Evolutionary conservation across 228 moss, liverwort and hornwort species (phyloP).

Genomic region (Sphagnum fallax): DNA sequence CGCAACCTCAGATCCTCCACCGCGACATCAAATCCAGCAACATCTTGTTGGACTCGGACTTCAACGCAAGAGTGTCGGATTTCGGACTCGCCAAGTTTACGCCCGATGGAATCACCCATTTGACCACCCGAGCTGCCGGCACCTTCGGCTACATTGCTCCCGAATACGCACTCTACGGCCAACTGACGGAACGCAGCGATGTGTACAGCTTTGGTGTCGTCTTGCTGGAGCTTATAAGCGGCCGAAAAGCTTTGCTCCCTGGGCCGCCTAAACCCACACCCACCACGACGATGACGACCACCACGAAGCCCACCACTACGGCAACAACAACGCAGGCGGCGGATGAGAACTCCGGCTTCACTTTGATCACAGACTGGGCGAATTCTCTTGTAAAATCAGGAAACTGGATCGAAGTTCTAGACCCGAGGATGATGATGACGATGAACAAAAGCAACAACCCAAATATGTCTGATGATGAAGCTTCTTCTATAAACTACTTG

Average conservation of each 20-base stretch:
- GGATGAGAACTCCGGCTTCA: constrained; percentile 5
- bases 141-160: constrained; percentile 79
- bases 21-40: constrained; percentile 83
- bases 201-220: constrained; percentile 90
- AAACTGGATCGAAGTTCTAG: constrained; percentile 18
- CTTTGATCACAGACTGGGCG: constrained; percentile 28
- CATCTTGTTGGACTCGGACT: constrained; percentile 58
- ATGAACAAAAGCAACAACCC: not conserved
- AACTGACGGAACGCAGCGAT: constrained; percentile 72
- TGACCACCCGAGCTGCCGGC: constrained; percentile 51
- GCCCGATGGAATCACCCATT: constrained; percentile 43
- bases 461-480: not conserved
- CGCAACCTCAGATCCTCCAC: constrained; percentile 63
- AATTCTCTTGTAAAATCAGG: constrained; percentile 27
- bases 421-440: constrained; percentile 5
- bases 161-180: constrained; percentile 73
- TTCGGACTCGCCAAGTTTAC: constrained; percentile 69
- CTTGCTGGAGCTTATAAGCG: constrained; percentile 75
- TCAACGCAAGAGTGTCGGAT: constrained; percentile 66
- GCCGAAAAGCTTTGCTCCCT: constrained; percentile 42
- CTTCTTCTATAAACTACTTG: not conserved
- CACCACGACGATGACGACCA: too few relatives aligned
- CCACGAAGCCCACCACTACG: too few relatives aligned
- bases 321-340: too few relatives aligned
- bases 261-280: not conserved